Evolutionary conservation across 768 basidiomycete species (phyloP).

Genomic region (Podaxis rugospora): DNA sequence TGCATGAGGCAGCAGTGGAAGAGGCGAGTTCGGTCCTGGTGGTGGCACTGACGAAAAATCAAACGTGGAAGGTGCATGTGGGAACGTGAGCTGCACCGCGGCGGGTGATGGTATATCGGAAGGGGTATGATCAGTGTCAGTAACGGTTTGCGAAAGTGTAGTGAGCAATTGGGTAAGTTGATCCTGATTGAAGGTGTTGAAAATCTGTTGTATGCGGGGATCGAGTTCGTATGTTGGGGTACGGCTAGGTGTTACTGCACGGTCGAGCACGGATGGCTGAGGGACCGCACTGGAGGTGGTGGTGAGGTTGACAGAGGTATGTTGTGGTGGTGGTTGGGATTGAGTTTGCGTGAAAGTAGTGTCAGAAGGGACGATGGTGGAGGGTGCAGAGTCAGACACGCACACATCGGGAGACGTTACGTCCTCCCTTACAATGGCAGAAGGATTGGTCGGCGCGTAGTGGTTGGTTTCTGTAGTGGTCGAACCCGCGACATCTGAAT

Average conservation of each 20-base stretch:
- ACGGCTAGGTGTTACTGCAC: not conserved
- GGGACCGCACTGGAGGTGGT: slow-evolving; percentile 6
- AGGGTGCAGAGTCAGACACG: not conserved
- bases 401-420: no score
- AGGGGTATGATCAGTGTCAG: slow-evolving; percentile 12
- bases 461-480: slow-evolving; percentile 14
- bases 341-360: not conserved
- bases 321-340: not conserved
- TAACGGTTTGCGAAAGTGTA: slow-evolving; percentile 13
- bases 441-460: not conserved
- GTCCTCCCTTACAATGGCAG: not conserved
- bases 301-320: not conserved
- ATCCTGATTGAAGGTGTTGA: slow-evolving; percentile 34
- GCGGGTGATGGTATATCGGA: no score
- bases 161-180: slow-evolving; percentile 52
- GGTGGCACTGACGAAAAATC: no score
- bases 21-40: no score
- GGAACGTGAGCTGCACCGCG: no score
- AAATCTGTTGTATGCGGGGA: slow-evolving; percentile 21
- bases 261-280: not conserved
- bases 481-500: slow-evolving; percentile 23
- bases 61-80: no score
- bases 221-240: slow-evolving; percentile 14
- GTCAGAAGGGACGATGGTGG: not conserved
- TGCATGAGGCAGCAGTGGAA: no score